Evolutionary conservation across 169 alveolate species (phyloP).

Genomic region (Cyclospora cayetanensis): DNA sequence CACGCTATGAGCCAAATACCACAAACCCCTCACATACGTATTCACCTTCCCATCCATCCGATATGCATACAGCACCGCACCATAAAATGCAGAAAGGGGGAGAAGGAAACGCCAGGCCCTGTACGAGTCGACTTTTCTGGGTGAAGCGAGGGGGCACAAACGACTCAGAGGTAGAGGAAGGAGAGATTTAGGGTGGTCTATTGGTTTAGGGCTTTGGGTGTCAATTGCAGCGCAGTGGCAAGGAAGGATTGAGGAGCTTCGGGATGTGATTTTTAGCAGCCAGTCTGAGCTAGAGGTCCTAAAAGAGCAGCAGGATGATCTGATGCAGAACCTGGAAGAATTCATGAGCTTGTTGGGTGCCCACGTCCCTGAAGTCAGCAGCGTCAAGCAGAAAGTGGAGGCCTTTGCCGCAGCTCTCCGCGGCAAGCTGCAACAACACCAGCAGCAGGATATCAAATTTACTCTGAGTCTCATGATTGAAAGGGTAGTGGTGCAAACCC

Average conservation of each 20-base stretch:
- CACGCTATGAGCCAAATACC: no score
- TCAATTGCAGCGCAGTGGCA: slow-evolving; percentile 22
- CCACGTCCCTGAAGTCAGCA: not conserved
- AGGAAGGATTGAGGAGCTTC: not conserved
- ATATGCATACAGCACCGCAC: no score
- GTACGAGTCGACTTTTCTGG: no score
- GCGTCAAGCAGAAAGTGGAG: not conserved
- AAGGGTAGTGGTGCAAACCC: not conserved
- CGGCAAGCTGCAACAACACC: not conserved
- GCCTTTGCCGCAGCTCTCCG: not conserved
- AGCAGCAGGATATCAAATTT: not conserved
- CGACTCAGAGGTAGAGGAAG: no score
- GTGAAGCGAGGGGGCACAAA: no score
- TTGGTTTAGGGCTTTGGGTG: not conserved
- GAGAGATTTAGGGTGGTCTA: no score
- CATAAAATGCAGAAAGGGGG: no score
- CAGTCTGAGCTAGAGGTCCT: not conserved
- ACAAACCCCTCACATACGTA: no score
- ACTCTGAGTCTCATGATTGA: not conserved
- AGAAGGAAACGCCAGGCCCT: no score
- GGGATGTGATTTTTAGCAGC: not conserved
- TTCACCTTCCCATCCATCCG: no score
- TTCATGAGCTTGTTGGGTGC: not conserved
- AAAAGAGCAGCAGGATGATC: not conserved
- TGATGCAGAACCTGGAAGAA: not conserved